Percentiles rank a stretch among this genome's conserved stretches.
These are phyloP conservation scores for Ambrosia trifida DNA, from an alignment of 129 eudicot genomes.

Conservation along the genomic window DNA sequence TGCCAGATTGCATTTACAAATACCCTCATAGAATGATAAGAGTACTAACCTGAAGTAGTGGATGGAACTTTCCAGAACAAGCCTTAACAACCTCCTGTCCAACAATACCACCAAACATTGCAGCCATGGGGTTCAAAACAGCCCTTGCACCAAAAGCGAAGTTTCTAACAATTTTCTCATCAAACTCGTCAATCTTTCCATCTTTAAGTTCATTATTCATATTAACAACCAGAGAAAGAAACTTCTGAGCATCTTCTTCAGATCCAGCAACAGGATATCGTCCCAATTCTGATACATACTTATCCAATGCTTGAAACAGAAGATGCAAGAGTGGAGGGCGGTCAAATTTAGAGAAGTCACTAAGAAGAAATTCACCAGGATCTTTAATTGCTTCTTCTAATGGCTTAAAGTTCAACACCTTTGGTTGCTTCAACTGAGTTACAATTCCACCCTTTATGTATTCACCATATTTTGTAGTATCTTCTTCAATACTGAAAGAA, in stretches of 20 bases:
- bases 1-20: not conserved
- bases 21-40: not conserved
- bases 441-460: slow-evolving; percentile 78
- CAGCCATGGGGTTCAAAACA: slow-evolving; percentile 89
- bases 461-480: slow-evolving; percentile 58
- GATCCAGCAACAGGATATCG: slow-evolving; percentile 67
- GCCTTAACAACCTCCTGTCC: slow-evolving; percentile 97
- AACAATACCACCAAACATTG: slow-evolving; percentile 91
- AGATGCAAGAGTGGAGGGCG: slow-evolving; percentile 85
- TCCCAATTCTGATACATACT: slow-evolving; percentile 51
- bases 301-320: slow-evolving; percentile 83
- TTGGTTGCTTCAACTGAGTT: slow-evolving; percentile 82
- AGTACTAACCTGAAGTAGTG: slow-evolving; percentile 75
- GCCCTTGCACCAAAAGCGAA: slow-evolving; percentile 92
- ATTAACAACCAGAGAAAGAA: slow-evolving; percentile 38
- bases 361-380: slow-evolving; percentile 87
- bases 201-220: slow-evolving; percentile 49
- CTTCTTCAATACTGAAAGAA: slow-evolving; percentile 81
- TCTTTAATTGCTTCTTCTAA: slow-evolving; percentile 64
- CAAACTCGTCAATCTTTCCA: slow-evolving; percentile 51
- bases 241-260: slow-evolving; percentile 66
- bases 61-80: slow-evolving; percentile 96
- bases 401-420: slow-evolving; percentile 73
- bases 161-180: slow-evolving; percentile 44
- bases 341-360: slow-evolving; percentile 88